These are phyloP conservation scores for Pseudonitzschia delicatissima DNA, from an alignment of 108 stramenopile species.

Conservation along the genomic window DNA sequence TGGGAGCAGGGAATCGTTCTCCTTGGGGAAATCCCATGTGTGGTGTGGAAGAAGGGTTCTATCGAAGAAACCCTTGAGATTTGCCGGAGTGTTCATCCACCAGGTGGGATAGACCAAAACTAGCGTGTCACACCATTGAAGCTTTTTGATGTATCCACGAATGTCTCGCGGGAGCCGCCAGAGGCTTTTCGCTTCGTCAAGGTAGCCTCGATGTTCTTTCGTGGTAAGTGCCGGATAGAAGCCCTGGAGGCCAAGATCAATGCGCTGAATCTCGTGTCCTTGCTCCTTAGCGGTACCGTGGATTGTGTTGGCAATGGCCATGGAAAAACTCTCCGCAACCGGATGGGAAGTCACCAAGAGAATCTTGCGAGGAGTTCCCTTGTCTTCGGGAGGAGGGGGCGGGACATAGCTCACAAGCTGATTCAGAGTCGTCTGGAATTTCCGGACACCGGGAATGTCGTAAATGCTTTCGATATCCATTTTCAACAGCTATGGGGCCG, in stretches of 20 bases:
- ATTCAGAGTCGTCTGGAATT: slow-evolving; percentile 18
- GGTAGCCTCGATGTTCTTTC: neutral
- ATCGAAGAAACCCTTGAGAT: slow-evolving; percentile 46
- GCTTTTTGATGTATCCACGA: slow-evolving; percentile 8
- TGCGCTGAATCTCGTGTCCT: slow-evolving; percentile 21
- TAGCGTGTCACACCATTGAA: slow-evolving; percentile 39
- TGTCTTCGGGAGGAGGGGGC: slow-evolving; percentile 15
- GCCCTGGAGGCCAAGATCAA: slow-evolving; percentile 6
- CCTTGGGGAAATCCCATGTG: slow-evolving; percentile 8
- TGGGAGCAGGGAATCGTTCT: neutral
- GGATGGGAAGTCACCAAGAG: slow-evolving; percentile 20
- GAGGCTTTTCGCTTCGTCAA: neutral
- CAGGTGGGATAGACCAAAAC: slow-evolving; percentile 53
- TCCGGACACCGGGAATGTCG: slow-evolving; percentile 16
- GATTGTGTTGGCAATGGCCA: slow-evolving; percentile 21
- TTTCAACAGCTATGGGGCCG: no score
- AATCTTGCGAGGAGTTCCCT: slow-evolving; percentile 16
- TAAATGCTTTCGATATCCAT: no score
- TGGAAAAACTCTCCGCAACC: slow-evolving; percentile 25
- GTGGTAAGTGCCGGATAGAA: slow-evolving; percentile 11
- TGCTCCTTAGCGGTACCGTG: slow-evolving; percentile 14
- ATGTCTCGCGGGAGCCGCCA: slow-evolving; percentile 20
- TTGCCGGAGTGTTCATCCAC: slow-evolving; percentile 51
- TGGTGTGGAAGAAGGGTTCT: slow-evolving; percentile 29
- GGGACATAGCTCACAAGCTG: slow-evolving; percentile 22